Evolutionary conservation across 768 basidiomycete genomes (phyloP).

Genomic region (Termitomyces sp.): DNA sequence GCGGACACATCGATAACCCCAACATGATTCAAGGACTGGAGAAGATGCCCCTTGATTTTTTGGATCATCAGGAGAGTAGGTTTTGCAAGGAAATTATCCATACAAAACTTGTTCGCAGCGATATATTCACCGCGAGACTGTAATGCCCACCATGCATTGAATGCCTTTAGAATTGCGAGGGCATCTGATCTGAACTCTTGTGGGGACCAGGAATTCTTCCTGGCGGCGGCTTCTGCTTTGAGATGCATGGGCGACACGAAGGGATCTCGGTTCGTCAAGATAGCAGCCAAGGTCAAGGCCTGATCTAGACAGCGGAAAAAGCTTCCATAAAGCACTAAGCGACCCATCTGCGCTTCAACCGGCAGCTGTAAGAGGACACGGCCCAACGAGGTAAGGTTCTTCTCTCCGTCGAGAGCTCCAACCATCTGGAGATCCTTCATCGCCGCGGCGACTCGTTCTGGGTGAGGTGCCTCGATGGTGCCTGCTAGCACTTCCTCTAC

Average conservation of each 20-base stretch:
- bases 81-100: conserved; percentile 84
- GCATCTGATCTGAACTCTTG: conserved; percentile 80
- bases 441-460: conserved; percentile 70
- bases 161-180: conserved; percentile 74
- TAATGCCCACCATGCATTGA: conserved; percentile 73
- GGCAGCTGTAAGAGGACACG: conserved; percentile 85
- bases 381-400: conserved; percentile 82
- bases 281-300: conserved; percentile 85
- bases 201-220: conserved; percentile 76
- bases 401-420: conserved; percentile 73
- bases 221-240: conserved; percentile 61
- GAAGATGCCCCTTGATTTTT: conserved; percentile 72
- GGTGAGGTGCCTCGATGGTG: conserved; percentile 84
- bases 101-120: conserved; percentile 69
- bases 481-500: conserved; percentile 84
- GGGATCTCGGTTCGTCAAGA: conserved; percentile 85
- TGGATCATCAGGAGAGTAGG: conserved; percentile 78
- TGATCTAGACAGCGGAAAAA: conserved; percentile 92
- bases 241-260: conserved; percentile 80
- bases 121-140: conserved; percentile 60
- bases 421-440: conserved; percentile 77
- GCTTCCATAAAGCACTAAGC: conserved; percentile 82
- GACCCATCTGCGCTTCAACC: conserved; percentile 85
- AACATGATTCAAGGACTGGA: conserved; percentile 70
- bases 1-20: conserved; percentile 82